Evolutionary conservation across 1,284 basidiomycete genomes (phyloP), one percentile per base, ranked within the genome.

Genomic region (Leccinum laetum): DNA sequence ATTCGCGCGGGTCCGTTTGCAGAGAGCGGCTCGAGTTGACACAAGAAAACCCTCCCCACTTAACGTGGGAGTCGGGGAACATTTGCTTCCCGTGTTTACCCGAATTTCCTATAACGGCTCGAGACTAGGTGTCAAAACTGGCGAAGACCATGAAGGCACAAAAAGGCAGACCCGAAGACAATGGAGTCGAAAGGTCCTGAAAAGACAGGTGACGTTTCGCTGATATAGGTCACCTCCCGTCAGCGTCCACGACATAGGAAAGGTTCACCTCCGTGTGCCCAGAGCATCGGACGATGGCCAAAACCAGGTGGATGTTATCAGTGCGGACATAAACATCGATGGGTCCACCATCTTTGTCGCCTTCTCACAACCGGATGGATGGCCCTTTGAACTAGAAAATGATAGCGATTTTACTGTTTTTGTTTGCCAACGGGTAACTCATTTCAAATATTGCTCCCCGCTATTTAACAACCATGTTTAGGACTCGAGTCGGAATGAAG

Each of bases 341-440:
- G 94, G 93, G 0, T 90, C 98, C 1, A 94, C 91, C 2, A 94
- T 99, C 65, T 99, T 98, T 78, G 82, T 99, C 41, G 86, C 87
- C 64, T 80, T 99, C 65, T 83, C 84, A 29, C 77, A 81, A 59
- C 92, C 95, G 9, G 89, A 89, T 56, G 84, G 84, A 1, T 99
- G 96, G 95, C 97, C 98, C 1, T 96, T 97, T 77, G 83, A 85
- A 61, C 86, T 99, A 62, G 93, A 96, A 74, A 99, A 99, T 71
- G 89, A 93, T 62, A 97, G 93, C 65, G 90, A 93, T 69, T 84
- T 91, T 65, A 75, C 82, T 0, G 81, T 98, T 71, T 81, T 81
- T 8, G 86, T 98, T 69, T 88, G 83, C 70, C 97, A 99, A 79
- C 86, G 84, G 73, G 95, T 94, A 72, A 73, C 70, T 55, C 21